Evolutionary conservation across 345 rosid genomes (phyloP), one percentile per base, ranked within the genome.

Genomic region (Brassica rapa): DNA sequence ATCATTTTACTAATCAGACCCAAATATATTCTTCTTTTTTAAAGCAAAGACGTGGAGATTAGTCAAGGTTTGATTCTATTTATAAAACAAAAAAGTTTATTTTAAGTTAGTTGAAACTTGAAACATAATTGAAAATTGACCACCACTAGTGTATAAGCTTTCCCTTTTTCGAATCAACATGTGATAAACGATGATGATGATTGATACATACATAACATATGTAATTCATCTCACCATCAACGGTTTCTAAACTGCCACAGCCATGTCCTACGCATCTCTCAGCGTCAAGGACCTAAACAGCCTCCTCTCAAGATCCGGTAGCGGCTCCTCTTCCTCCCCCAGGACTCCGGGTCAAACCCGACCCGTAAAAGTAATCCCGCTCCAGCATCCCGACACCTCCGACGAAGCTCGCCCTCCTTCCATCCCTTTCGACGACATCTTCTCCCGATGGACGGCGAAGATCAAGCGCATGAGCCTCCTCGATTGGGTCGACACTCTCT

Each of bases 341-440:
- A 57, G 43, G 39, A 24, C 23, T 23, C 74, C 84, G 60, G 68
- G 80, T 65, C 72, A 75, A n/a, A 64, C 80, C 82, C 93, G 94
- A 39, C 88, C 92, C 72, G 89, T 92, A 21, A 94, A 88, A 75
- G 83, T 88, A 59, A 94, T 94, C 32, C 92, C 90, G 32, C 86
- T 94, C 3, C 97, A 80, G 84, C 95, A 91, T 53, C 97, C 98
- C 1, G 84, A 80, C 25, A 61, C 89, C 69, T 72, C 91, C 19
- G 46, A 68, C 37, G 64, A 46, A 0, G 51, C 79, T 43, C 68
- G 68, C 41, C 76, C 89, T 49, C 80, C 84, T 2, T 71, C 86
- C 4, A 74, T 83, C 8, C 46, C 67, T 19, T 59, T 84, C 43
- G 73, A 59, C 67, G 81, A 83, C 61, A 21, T 83, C 62, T 78